Evolutionary conservation across 257 asterid species (phyloP), one percentile per base, ranked within the genome.

Genomic region (Nyctanthes arbortristis): DNA sequence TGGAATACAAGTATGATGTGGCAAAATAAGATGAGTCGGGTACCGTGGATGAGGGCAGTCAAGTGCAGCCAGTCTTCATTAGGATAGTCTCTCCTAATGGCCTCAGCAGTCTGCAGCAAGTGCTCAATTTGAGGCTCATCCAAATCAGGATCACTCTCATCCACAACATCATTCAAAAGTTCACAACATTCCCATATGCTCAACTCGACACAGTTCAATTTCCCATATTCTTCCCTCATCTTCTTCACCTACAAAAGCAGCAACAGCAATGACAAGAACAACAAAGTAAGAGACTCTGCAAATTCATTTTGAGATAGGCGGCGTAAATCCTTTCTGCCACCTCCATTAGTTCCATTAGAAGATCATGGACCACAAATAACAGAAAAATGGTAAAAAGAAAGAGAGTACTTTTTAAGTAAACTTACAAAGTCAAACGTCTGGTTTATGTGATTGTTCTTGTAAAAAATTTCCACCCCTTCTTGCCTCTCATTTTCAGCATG

Each of bases 171-270:
- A 75, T 93, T 93, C 2, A 93, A 70, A 4, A 93, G 90, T 68
- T 93, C 96, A 73, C 96, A 93, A 24, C 97, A 90, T 74, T 90
- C 95, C 98, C 98, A 93, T 31, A 93, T 85, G 81, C 97, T 87
- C 98, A 91, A 90, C 65, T 85, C 95, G 14, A 76, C 81, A 58
- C 72, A 83, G 67, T 93, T 84, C 77, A 91, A 16, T 64, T 86
- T 90, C 37, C 76, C 78, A 71, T 85, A 93, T 43, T 80, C 80
- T 52, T 73, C 84, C 66, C 97, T 89, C 97, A 87, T 93, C 74
- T 32, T 82, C 65, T 75, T 89, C 67, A 93, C 97, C 98, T 91
- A 1, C 37, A 13, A 57, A 20, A 2, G 18, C 3, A 35, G 49
- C 4, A 2, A 31, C 16, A 47, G 11, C 4, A 61, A 18, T 7